Percentiles rank a stretch among this genome's conserved stretches.
Conservation (phyloP, 108 stramenopile genomes). For the Nitzschia sp. region DNA sequence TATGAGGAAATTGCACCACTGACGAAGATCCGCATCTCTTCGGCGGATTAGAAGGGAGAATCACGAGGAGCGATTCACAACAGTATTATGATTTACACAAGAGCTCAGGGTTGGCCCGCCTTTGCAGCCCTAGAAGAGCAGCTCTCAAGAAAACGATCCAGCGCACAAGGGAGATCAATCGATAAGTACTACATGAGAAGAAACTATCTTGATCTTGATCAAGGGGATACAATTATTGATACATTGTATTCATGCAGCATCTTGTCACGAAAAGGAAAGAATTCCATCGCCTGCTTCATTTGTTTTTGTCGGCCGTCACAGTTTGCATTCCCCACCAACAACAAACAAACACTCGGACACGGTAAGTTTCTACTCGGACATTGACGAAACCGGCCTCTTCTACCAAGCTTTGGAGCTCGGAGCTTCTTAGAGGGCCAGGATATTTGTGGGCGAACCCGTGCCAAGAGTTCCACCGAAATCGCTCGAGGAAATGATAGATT, state of each 20-base stretch:
- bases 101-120: no score
- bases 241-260: no score
- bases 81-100: no score
- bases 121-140: no score
- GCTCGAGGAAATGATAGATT: slow-evolving; percentile 13
- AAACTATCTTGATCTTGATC: no score
- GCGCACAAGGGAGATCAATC: no score
- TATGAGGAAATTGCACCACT: slow-evolving; percentile 5
- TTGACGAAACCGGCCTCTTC: slow-evolving; percentile 5
- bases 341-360: slow-evolving; percentile 8
- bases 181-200: no score
- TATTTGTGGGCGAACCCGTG: slow-evolving; percentile 5
- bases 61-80: no score
- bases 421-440: slow-evolving; percentile 9
- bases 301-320: slow-evolving; percentile 7
- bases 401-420: slow-evolving; percentile 3
- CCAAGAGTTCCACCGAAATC: slow-evolving; percentile 18
- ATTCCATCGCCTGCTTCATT: no score
- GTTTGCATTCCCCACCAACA: slow-evolving; percentile 25
- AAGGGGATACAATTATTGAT: no score
- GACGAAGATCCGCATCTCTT: not conserved
- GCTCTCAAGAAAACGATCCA: no score
- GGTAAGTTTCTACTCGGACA: not conserved
- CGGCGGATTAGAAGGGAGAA: not conserved
- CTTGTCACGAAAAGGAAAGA: no score